These are phyloP conservation scores for Tilletia caries DNA, from an alignment of 1,284 basidiomycete genomes.

Conservation along the genomic window DNA sequence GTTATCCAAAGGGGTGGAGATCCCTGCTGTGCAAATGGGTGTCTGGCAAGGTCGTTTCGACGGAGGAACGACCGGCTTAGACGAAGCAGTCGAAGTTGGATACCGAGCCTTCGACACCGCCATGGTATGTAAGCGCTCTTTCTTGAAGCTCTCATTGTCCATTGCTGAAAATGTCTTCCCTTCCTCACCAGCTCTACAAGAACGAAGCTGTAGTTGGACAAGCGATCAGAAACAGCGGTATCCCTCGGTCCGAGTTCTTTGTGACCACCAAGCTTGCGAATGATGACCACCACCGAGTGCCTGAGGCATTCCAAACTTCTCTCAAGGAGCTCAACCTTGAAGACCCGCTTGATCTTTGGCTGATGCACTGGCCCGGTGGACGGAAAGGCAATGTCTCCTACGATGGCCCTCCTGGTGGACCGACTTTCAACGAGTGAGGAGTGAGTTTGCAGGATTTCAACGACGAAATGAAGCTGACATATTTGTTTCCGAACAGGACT, in stretches of 20 bases:
- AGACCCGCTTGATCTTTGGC: slow-evolving; percentile 27
- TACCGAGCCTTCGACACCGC: slow-evolving; percentile 23
- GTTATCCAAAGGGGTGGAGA: slow-evolving; percentile 28
- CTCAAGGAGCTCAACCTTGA: slow-evolving; percentile 50
- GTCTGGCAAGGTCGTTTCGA: slow-evolving; percentile 36
- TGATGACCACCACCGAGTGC: slow-evolving; percentile 48
- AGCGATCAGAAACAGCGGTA: slow-evolving; percentile 48
- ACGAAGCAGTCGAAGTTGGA: slow-evolving; percentile 27
- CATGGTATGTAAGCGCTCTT: no score
- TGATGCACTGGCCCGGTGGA: slow-evolving; percentile 44
- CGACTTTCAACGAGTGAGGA: slow-evolving; percentile 1
- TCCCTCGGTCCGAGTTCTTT: slow-evolving; percentile 52
- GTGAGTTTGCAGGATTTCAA: no score
- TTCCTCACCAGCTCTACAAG: slow-evolving; percentile 26
- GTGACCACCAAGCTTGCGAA: slow-evolving; percentile 54
- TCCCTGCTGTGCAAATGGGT: slow-evolving; percentile 41
- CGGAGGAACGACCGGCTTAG: slow-evolving; percentile 20
- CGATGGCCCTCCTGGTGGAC: background rate
- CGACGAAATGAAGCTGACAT: slow-evolving; percentile 49
- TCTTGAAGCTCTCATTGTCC: no score
- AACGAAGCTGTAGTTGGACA: slow-evolving; percentile 54
- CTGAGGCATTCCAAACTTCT: slow-evolving; percentile 50
- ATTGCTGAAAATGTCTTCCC: no score
- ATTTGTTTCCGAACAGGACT: slow-evolving; percentile 36
- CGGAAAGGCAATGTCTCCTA: background rate